Evolutionary conservation across 2,329 filamentous ascomycete species (phyloP), one percentile per base, ranked within the genome.

Genomic region (Pyrenophora graminea): DNA sequence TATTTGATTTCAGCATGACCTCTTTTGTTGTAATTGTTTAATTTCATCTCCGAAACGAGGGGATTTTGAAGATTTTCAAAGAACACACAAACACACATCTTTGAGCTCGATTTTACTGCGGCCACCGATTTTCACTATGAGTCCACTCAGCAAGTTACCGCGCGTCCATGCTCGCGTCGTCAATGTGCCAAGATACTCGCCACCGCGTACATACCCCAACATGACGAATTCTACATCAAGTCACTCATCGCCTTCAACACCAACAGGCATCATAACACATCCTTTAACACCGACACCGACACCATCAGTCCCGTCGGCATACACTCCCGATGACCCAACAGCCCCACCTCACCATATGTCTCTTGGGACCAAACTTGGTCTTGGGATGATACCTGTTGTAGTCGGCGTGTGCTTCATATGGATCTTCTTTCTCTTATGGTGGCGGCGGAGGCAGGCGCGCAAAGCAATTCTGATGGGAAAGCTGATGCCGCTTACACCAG

Each of bases 381-480:
- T 69, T 10, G 64, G 55, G 6, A 63, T 67, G 53, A 61, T 65
- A 32, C 65, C 67, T 4, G 44, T 66, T 5, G 54, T 58, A 1
- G 48, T 59, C 10, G 44, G 54, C n/a, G 21, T 64, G 2, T 55
- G 57, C 42, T 48, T 51, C 13, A 19, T 54, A 8, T 55, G 49
- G n/a, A 41, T 63, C 18, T 57, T 62, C 50, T 54, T 53, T 37
- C 48, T 55, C 17, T 62, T 62, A 44, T 61, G 63, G 51, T 56
- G 54, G 38, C 59, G 60, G 15, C 53, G 45, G 21, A 56, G 56
- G 15, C 53, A 40, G 19, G n/a, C 10, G 27, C 40, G 40, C 15
- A 45, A 48, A 39, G 45, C 34, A 33, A 48, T 48, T 23, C 25
- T 32, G 27, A 39, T 45, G 15, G 9, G 37, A 40, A 9, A 17